These are phyloP conservation scores for Podaxis sp. DNA, from an alignment of 768 basidiomycete species.

Conservation along the genomic window DNA sequence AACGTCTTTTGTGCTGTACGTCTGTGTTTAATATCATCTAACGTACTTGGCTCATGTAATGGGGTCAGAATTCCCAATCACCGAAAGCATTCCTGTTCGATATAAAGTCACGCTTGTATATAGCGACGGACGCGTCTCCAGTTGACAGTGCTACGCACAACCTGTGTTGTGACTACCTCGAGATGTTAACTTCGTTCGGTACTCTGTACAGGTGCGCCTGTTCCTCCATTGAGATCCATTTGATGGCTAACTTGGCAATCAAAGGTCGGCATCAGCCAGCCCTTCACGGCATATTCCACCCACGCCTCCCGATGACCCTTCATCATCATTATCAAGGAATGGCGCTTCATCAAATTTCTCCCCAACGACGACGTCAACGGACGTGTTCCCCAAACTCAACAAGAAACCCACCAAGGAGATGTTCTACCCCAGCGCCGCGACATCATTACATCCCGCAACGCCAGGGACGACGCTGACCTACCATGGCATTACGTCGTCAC, in stretches of 20 bases:
- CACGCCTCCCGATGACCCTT: constrained; percentile 24
- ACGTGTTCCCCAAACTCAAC: constrained; percentile 18
- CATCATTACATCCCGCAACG: constrained; percentile 55
- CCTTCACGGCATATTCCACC: constrained; percentile 9
- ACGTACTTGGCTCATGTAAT: neutral
- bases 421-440: constrained; percentile 71
- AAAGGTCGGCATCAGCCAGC: constrained; percentile 16
- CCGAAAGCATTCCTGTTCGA: constrained; percentile 96
- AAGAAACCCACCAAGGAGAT: constrained; percentile 38
- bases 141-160: constrained; percentile 88
- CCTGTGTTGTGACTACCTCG: constrained; percentile 88
- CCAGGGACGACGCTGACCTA: constrained; percentile 81
- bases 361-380: constrained; percentile 18
- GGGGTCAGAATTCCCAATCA: constrained; percentile 80
- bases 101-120: constrained; percentile 76
- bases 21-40: neutral
- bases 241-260: neutral
- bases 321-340: constrained; percentile 28
- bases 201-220: constrained; percentile 74
- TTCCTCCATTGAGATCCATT: neutral
- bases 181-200: constrained; percentile 83
- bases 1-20: constrained; percentile 81
- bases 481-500: constrained; percentile 73
- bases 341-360: constrained; percentile 20
- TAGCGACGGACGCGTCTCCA: constrained; percentile 93